Conservation (phyloP, 371 early-diverging fungal genomes). For the Mortierella sp. region DNA sequence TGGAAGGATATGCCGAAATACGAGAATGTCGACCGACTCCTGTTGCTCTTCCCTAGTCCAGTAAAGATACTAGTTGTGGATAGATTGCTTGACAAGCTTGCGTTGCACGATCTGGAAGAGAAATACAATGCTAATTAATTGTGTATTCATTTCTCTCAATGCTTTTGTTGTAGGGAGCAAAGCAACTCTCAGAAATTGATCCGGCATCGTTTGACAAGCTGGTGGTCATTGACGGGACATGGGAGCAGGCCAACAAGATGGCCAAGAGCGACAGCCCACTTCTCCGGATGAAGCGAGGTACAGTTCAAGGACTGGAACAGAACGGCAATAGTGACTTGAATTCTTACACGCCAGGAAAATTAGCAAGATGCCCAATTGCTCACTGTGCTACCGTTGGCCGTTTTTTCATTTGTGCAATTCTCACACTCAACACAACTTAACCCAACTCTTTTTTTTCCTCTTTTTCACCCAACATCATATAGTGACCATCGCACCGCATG, state of each 20-base stretch:
- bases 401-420: conserved; percentile 29
- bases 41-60: conserved; percentile 92
- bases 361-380: too few relatives aligned
- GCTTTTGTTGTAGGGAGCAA: conserved; percentile 69
- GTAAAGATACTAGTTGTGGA: conserved; percentile 62
- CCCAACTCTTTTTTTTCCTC: background rate
- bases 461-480: conserved; percentile 42
- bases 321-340: conserved; percentile 16
- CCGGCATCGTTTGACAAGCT: conserved; percentile 78
- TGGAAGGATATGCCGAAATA: conserved; percentile 70
- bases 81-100: too few relatives aligned
- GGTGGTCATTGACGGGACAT: conserved; percentile 94
- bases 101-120: too few relatives aligned
- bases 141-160: background rate
- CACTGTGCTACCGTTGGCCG: background rate
- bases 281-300: conserved; percentile 62
- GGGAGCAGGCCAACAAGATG: conserved; percentile 90
- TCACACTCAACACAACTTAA: background rate
- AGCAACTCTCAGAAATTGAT: conserved; percentile 73
- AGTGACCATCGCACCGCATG: conserved; percentile 66
- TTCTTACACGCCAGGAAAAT: background rate
- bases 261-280: conserved; percentile 62
- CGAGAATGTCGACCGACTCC: conserved; percentile 73
- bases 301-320: background rate
- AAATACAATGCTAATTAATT: too few relatives aligned